Evolutionary conservation across 192 early-diverging fungal species (phyloP).

Genomic region (Allomyces arbusculus): DNA sequence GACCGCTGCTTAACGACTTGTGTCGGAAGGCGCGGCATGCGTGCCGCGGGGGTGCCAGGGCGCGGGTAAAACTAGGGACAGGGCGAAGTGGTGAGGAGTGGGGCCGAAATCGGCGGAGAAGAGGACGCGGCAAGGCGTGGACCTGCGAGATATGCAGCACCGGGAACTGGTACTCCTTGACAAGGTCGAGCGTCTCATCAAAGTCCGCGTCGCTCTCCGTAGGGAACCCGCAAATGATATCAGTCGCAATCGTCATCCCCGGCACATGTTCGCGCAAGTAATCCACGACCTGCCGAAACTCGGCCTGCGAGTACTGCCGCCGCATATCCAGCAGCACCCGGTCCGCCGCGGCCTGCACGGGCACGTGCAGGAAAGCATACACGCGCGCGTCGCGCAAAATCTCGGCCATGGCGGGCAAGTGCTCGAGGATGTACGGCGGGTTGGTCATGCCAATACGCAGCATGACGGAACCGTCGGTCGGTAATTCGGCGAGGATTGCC

Average conservation of each 20-base stretch:
- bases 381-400: slow-evolving; percentile 30
- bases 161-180: slow-evolving; percentile 19
- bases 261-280: slow-evolving; percentile 11
- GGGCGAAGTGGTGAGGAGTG: background rate
- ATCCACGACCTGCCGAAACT: slow-evolving; percentile 21
- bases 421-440: slow-evolving; percentile 37
- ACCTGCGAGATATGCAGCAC: slow-evolving; percentile 31
- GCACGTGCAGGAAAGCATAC: slow-evolving; percentile 34
- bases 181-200: slow-evolving; percentile 21
- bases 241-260: slow-evolving; percentile 25
- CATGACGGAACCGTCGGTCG: slow-evolving; percentile 10
- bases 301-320: slow-evolving; percentile 21
- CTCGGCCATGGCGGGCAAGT: slow-evolving; percentile 23
- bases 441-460: slow-evolving; percentile 42
- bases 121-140: background rate
- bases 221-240: slow-evolving; percentile 39
- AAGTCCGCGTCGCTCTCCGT: slow-evolving; percentile 28
- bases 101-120: background rate
- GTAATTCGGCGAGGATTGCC: slow-evolving; percentile 18
- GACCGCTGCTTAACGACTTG: slow-evolving; percentile 25
- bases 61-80: slow-evolving; percentile 28
- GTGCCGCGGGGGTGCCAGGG: slow-evolving; percentile 36
- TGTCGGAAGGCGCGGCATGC: slow-evolving; percentile 17
- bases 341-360: slow-evolving; percentile 28
- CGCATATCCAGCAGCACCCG: slow-evolving; percentile 28